Evolutionary conservation across 352 stramenopile species (phyloP).

Genomic region (Phytophthora vignae): DNA sequence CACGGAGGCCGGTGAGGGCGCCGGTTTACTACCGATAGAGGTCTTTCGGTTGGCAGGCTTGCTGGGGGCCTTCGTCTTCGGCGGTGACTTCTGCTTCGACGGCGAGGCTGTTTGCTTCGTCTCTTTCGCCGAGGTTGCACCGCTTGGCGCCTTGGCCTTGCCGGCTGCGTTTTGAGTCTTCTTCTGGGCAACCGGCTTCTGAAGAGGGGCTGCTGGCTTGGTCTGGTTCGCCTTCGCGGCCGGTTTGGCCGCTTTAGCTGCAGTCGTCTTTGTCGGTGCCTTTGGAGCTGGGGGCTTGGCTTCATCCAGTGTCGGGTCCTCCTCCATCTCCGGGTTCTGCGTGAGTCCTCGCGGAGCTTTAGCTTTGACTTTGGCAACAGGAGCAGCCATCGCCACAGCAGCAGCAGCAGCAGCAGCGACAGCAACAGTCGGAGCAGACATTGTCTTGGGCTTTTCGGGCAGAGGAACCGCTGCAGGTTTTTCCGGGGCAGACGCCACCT

Average conservation of each 20-base stretch:
- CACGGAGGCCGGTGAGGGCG: background rate
- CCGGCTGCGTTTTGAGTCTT: conserved; percentile 27
- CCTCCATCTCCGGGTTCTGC: conserved; percentile 48
- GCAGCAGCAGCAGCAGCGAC: background rate
- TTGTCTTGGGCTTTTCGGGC: background rate
- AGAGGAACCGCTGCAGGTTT: background rate
- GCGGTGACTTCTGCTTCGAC: conserved; percentile 3
- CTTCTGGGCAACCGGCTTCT: conserved; percentile 20
- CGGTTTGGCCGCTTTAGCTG: conserved; percentile 11
- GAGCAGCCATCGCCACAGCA: background rate
- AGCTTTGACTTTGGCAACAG: conserved; percentile 1
- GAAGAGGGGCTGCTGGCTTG: conserved; percentile 12
- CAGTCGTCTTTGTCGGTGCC: conserved; percentile 4
- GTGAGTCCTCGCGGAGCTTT: conserved; percentile 13
- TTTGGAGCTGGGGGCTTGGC: background rate
- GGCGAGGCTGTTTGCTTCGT: conserved; percentile 19
- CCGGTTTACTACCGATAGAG: background rate
- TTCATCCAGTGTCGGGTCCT: conserved; percentile 5
- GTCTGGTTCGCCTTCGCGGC: conserved; percentile 18
- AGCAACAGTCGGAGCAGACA: background rate
- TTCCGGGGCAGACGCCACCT: background rate
- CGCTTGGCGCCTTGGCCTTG: conserved; percentile 20
- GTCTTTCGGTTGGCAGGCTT: conserved; percentile 15
- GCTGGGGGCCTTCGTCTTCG: conserved; percentile 15
- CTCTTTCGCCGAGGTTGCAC: conserved; percentile 14